Evolutionary conservation across 1,284 basidiomycete genomes (phyloP), one percentile per base, ranked within the genome.

Genomic region (Chalciporus sp.): DNA sequence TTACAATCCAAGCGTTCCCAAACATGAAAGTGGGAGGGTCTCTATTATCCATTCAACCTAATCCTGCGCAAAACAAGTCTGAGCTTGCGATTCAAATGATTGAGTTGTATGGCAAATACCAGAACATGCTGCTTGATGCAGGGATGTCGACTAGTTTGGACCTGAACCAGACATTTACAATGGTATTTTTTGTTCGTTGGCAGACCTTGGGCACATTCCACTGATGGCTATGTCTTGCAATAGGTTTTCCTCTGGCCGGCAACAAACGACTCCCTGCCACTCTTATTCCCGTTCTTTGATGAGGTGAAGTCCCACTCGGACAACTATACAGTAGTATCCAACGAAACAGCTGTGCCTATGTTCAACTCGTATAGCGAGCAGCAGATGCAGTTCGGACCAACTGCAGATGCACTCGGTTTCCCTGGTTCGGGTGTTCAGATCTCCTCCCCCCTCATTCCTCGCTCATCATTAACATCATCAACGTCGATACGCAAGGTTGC

Each of bases 381-480:
- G 23, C 23, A 41, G 28, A 26, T 11, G 11, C 8, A 33, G 17
- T 37, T 40, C 14, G n/a, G 53, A 16, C 51, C 28, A n/a, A 23
- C 35, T 28, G 52, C 45, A 3, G 43, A 55, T 14, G 42, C 1
- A 3, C 12, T 35, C 9, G 47, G 33, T 6, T 12, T 27, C 11
- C 40, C 53, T 4, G 51, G 51, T 16, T 28, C 35, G 16, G 37
- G 39, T 7, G 31, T 26, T 4, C 43, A 46, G 12, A 33, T 44
- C n/a, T 54, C 52, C 2, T 47, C 53, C 7, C 52, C 39, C 19
- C 53, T 54, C n/a, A 29, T 55, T 16, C 53, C 53, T 42, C 44
- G 35, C n/a, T 37, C 35, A 5, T 37, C 7, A 7, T 37, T 47
- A 8, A 14, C 53, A 6, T 45, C 39, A 7, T 19, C 37, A 7